phyloP scores from a whole-genome alignment of 163 green algal genomes.

The Prototheca stagnorum region DNA sequence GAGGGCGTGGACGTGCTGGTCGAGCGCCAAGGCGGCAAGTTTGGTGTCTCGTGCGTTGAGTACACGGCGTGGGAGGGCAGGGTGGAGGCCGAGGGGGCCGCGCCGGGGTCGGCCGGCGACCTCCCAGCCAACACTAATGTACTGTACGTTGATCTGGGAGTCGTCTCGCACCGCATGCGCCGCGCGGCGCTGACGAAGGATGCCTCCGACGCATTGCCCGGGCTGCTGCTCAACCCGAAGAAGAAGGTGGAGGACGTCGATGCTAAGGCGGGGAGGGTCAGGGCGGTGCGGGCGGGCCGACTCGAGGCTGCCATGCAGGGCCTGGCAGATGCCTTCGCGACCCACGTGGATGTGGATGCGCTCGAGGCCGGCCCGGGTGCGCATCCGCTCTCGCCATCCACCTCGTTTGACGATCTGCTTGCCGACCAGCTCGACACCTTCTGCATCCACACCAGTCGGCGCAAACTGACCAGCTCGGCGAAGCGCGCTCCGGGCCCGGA shows the following conservation, averaged over 20 bases:
- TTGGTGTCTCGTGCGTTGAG: too few species aligned
- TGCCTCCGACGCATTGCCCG: slow-evolving; percentile 33
- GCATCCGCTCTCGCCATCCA: too few species aligned
- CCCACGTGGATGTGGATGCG: slow-evolving; percentile 9
- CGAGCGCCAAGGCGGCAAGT: too few species aligned
- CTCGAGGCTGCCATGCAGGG: slow-evolving; percentile 99
- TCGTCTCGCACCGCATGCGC: slow-evolving; percentile 34
- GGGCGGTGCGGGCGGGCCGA: slow-evolving; percentile 48
- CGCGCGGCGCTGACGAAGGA: slow-evolving; percentile 20
- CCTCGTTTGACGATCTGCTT: too few species aligned
- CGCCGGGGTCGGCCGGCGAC: slow-evolving; percentile 37
- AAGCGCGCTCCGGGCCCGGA: slow-evolving; percentile 72
- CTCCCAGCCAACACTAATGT: slow-evolving; percentile 98
- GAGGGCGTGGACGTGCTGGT: slow-evolving; percentile 93
- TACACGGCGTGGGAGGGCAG: slow-evolving; percentile 94
- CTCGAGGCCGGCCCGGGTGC: slow-evolving; percentile 3
- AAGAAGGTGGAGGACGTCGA: slow-evolving; percentile 50
- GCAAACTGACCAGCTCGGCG: slow-evolving; percentile 73
- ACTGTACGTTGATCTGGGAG: slow-evolving; percentile 66
- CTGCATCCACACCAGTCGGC: slow-evolving; percentile 75
- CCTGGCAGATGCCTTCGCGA: slow-evolving; percentile 65
- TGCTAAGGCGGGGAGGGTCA: slow-evolving; percentile 1
- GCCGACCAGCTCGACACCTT: slow-evolving; percentile 67
- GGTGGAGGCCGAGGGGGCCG: slow-evolving; percentile 32
- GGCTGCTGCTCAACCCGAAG: slow-evolving; percentile 92